Conservation (phyloP, 1,284 basidiomycete genomes). For the Cutaneotrichosporon sp. region DNA sequence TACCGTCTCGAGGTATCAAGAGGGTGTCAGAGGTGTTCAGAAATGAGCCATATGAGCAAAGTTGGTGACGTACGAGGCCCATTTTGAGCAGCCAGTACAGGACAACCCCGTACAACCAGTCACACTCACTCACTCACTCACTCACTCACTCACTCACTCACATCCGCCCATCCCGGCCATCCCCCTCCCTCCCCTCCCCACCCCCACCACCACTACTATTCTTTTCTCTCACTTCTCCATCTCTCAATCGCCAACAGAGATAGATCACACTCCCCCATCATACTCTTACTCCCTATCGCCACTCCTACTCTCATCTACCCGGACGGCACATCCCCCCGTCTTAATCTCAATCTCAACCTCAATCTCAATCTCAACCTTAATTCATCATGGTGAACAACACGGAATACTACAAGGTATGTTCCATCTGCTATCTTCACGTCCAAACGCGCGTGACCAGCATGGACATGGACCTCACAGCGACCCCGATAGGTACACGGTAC, state of each 20-base stretch:
- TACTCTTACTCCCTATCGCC: neutral
- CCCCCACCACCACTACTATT: neutral
- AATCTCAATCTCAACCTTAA: neutral
- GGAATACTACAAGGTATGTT: slow-evolving; percentile 42
- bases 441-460: neutral
- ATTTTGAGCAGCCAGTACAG: neutral
- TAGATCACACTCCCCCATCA: neutral
- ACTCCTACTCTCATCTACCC: neutral
- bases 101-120: neutral
- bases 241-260: no score
- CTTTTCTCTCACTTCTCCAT: neutral
- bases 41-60: no score
- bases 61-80: no score
- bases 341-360: neutral
- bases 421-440: neutral
- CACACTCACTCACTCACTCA: neutral
- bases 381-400: slow-evolving; percentile 44
- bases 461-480: no score
- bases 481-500: no score
- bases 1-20: no score
- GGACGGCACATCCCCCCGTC: neutral
- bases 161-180: neutral
- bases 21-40: no score
- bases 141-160: neutral
- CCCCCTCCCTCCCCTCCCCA: neutral